Percentiles rank a stretch among this genome's conserved stretches.
These are phyloP conservation scores for Kandelia obovata DNA, from an alignment of 345 rosid genomes.

Conservation along the genomic window DNA sequence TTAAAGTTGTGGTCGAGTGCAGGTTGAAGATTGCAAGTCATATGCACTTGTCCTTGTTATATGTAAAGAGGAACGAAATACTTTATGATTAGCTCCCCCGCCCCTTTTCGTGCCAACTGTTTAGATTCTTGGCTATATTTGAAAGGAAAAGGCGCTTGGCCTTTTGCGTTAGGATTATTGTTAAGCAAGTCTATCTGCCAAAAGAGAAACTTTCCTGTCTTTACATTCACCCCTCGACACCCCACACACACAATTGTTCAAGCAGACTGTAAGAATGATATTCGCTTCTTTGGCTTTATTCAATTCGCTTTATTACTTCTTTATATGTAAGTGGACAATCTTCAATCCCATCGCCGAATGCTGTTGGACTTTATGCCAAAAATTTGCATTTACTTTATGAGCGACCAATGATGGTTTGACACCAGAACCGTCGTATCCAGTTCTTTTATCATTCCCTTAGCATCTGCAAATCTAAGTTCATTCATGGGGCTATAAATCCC, in stretches of 20 bases:
- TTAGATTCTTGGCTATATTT: constrained; percentile 7
- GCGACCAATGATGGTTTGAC: neutral
- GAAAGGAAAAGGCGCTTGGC: constrained; percentile 24
- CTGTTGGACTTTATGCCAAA: neutral
- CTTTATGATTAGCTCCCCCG: constrained; percentile 20
- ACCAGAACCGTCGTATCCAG: neutral
- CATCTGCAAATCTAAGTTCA: neutral
- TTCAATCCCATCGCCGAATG: constrained; percentile 1
- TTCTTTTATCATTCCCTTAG: too few species aligned
- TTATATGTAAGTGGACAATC: constrained; percentile 4
- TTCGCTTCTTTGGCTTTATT: constrained; percentile 14
- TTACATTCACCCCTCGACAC: neutral
- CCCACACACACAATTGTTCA: neutral
- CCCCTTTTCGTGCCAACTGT: constrained; percentile 12
- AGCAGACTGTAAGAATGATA: constrained; percentile 1
- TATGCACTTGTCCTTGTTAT: neutral
- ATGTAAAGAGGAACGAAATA: neutral
- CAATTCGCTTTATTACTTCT: constrained; percentile 4
- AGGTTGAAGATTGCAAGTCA: neutral
- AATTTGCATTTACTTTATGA: constrained; percentile 3
- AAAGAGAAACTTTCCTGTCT: neutral
- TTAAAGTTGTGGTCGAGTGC: neutral
- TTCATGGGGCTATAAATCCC: neutral
- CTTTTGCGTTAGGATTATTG: constrained; percentile 19
- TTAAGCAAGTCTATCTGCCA: constrained; percentile 18